Percentiles rank a stretch among this genome's conserved stretches.
These are phyloP conservation scores for Vicia faba DNA, from an alignment of 306 rosid genomes.

Conservation along the genomic window DNA sequence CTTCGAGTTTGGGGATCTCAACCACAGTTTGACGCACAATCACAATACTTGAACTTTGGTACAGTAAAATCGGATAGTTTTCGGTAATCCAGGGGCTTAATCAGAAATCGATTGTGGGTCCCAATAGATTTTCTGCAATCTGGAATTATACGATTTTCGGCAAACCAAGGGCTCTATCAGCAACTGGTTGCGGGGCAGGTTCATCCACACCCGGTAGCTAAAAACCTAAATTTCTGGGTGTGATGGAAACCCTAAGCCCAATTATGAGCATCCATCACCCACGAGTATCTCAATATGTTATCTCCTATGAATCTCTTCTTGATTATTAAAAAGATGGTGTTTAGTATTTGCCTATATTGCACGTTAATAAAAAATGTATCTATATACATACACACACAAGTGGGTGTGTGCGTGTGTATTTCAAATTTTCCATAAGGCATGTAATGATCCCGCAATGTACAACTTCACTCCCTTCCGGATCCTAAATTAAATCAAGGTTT, in stretches of 20 bases:
- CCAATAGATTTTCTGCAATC: neutral
- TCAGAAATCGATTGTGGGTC: neutral
- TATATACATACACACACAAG: too few species aligned
- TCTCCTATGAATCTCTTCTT: neutral
- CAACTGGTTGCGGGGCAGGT: neutral
- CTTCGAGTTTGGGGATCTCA: neutral
- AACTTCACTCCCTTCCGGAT: neutral
- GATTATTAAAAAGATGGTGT: neutral
- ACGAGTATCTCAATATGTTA: neutral
- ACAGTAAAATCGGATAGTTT: neutral
- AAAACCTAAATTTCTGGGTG: neutral
- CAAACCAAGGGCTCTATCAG: neutral
- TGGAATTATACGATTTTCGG: neutral
- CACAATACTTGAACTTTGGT: neutral
- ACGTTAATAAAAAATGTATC: too few species aligned
- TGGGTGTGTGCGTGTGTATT: too few species aligned
- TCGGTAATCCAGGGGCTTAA: neutral
- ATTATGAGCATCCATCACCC: neutral
- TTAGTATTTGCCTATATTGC: neutral
- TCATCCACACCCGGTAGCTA: neutral
- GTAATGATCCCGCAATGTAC: neutral
- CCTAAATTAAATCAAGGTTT: neutral
- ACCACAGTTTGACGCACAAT: neutral
- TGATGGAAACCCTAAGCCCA: neutral
- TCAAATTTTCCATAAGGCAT: too few species aligned